These are phyloP conservation scores for Cephalotrichum gorgonifer DNA, from an alignment of 2,329 filamentous ascomycete genomes.

Conservation along the genomic window DNA sequence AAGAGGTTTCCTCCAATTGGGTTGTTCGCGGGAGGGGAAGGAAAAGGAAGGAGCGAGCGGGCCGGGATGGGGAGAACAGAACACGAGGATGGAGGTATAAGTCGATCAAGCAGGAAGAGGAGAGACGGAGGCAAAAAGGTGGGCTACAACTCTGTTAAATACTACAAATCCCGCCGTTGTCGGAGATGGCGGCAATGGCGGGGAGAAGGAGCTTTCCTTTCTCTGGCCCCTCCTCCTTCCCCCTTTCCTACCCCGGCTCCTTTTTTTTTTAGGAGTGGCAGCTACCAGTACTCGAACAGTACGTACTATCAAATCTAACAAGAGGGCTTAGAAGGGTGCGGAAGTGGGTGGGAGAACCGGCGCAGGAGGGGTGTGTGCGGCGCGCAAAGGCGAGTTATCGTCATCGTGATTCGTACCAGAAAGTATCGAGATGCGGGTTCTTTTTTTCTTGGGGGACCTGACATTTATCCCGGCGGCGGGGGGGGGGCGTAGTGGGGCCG, in stretches of 20 bases:
- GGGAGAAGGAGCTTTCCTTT: too few species aligned
- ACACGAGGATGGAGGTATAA: background rate
- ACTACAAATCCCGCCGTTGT: background rate
- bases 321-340: too few species aligned
- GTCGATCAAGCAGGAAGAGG: background rate
- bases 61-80: background rate
- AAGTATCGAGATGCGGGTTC: background rate
- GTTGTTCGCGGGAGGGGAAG: background rate
- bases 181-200: background rate
- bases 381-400: background rate
- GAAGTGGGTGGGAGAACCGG: background rate
- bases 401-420: background rate
- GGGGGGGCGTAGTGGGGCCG: background rate
- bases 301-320: too few species aligned
- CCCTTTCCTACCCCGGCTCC: too few species aligned
- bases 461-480: background rate
- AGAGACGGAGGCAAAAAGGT: background rate
- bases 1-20: background rate
- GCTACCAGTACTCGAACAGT: too few species aligned
- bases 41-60: background rate
- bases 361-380: background rate
- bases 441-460: too few species aligned
- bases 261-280: background rate
- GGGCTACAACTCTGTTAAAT: background rate
- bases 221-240: too few species aligned